Conservation (phyloP, 208 protist genomes). For the Trypanosoma congolense region DNA sequence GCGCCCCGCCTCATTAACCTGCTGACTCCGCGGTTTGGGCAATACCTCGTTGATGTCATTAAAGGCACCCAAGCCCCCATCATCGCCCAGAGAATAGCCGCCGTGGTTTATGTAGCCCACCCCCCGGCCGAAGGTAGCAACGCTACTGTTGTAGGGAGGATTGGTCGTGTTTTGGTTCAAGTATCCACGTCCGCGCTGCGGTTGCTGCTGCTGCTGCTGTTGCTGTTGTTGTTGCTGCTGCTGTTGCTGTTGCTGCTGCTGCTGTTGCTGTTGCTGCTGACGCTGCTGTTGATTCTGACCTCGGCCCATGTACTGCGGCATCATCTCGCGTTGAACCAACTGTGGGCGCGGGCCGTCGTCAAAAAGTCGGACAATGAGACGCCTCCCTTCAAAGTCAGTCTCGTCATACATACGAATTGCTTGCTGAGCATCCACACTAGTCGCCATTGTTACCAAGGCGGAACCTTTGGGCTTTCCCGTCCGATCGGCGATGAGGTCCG, state of each 20-base stretch:
- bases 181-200: conserved; percentile 4
- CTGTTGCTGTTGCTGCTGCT: conserved; percentile 13
- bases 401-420: conserved; percentile 84
- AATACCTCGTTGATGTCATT: conserved; percentile 34
- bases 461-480: conserved; percentile 73
- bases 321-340: conserved; percentile 74
- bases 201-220: conserved; percentile 15
- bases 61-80: conserved; percentile 14
- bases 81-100: conserved; percentile 20
- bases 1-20: conserved; percentile 56
- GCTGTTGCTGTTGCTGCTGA: conserved; percentile 18
- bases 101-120: conserved; percentile 16
- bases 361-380: conserved; percentile 79
- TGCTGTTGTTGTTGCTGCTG: conserved; percentile 18
- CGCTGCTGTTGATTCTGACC: conserved; percentile 16
- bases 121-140: conserved; percentile 17
- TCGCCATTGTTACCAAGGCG: conserved; percentile 81
- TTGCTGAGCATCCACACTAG: conserved; percentile 47
- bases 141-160: conserved; percentile 25
- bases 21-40: conserved; percentile 78
- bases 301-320: conserved; percentile 38
- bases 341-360: conserved; percentile 73
- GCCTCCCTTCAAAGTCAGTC: conserved; percentile 84
- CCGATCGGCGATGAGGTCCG: conserved; percentile 78
- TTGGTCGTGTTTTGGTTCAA: conserved; percentile 1